These are phyloP conservation scores for Xylariaceae sp. DNA, from an alignment of 2,329 filamentous ascomycete species.

Conservation along the genomic window DNA sequence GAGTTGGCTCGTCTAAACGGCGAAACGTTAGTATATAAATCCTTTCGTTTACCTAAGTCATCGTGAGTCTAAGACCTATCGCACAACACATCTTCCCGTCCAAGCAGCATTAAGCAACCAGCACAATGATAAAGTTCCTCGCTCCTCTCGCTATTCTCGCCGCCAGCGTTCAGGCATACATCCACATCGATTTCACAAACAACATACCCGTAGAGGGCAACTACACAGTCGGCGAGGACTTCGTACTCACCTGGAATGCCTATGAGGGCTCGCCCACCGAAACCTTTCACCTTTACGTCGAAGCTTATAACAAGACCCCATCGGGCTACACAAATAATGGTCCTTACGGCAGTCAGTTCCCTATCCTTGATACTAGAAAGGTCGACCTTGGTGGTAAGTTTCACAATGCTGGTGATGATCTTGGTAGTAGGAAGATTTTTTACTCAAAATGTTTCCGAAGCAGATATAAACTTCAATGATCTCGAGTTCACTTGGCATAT, in stretches of 20 bases:
- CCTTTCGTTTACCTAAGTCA: no score
- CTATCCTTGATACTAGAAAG: background rate
- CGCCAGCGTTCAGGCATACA: no score
- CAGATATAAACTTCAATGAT: no score
- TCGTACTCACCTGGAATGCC: background rate
- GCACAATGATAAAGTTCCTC: conserved; percentile 4
- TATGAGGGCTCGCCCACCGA: background rate
- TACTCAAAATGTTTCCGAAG: no score
- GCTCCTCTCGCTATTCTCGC: background rate
- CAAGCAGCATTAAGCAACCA: no score
- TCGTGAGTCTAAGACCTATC: no score
- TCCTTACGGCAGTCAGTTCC: background rate
- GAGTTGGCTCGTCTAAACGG: no score
- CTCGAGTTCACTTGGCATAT: no score
- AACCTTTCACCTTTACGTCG: background rate
- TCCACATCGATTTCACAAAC: background rate
- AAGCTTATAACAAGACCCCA: background rate
- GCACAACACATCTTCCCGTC: no score
- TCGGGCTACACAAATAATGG: background rate
- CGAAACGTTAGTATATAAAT: no score
- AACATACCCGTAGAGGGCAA: conserved; percentile 2
- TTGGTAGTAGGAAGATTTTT: no score
- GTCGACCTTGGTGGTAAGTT: background rate
- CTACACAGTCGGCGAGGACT: conserved; percentile 2
- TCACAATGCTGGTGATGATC: no score